These are phyloP conservation scores for Lasiosphaeriaceae sp. DNA, from an alignment of 495 filamentous ascomycete genomes.

Conservation along the genomic window DNA sequence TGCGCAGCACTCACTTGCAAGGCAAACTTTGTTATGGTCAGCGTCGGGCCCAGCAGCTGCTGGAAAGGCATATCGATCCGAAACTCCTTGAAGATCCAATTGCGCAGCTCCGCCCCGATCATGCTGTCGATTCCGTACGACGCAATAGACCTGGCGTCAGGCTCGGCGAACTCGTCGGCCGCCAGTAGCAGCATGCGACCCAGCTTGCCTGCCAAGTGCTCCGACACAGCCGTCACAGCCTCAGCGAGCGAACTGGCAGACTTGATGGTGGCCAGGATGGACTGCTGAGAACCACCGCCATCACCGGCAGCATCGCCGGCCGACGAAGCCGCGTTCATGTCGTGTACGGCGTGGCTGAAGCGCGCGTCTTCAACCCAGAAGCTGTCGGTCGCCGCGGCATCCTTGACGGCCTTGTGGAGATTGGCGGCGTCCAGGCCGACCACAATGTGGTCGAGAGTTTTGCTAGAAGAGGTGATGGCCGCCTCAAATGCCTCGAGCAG, in stretches of 20 bases:
- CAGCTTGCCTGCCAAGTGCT: conserved; percentile 17
- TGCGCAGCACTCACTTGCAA: no score
- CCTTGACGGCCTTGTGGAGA: conserved; percentile 16
- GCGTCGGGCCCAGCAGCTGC: conserved; percentile 27
- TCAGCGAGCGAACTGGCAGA: no score
- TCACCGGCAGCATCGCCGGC: neutral
- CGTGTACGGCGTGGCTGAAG: conserved; percentile 18
- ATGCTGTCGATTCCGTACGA: conserved; percentile 45
- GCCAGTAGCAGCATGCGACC: conserved; percentile 29
- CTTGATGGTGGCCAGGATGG: no score
- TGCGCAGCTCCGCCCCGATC: conserved; percentile 45
- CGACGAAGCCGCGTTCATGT: conserved; percentile 11
- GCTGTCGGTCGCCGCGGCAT: conserved; percentile 11
- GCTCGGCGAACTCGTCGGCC: conserved; percentile 20
- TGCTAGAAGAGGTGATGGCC: conserved; percentile 15
- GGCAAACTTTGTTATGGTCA: conserved; percentile 2
- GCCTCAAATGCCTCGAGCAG: conserved; percentile 31
- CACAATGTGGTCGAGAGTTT: conserved; percentile 18
- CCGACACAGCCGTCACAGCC: no score
- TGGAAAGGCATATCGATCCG: conserved; percentile 38
- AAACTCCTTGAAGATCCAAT: conserved; percentile 45
- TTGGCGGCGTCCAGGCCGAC: conserved; percentile 33
- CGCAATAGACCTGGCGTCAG: conserved; percentile 24
- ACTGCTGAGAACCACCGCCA: no score
- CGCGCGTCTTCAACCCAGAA: conserved; percentile 26